Conservation (phyloP, 768 basidiomycete species). For the Psilocybe cyanescens region DNA sequence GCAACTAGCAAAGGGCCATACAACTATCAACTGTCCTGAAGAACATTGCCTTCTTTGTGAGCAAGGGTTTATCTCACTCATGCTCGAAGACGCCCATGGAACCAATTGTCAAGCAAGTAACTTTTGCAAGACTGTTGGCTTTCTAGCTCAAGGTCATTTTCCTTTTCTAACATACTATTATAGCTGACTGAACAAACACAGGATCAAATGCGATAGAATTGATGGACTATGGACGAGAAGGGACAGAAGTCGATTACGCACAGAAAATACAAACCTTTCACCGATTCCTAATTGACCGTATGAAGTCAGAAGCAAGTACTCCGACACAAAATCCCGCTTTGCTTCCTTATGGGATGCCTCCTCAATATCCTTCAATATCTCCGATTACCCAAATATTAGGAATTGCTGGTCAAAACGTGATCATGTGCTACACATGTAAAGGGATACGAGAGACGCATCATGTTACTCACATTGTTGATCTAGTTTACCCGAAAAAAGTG, state of each 20-base stretch:
- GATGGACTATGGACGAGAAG: slow-evolving; percentile 84
- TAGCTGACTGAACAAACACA: slow-evolving; percentile 25
- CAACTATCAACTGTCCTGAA: slow-evolving; percentile 82
- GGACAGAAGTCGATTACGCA: slow-evolving; percentile 74
- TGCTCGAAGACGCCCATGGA: slow-evolving; percentile 94
- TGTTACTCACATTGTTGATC: slow-evolving; percentile 82
- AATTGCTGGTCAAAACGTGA: slow-evolving; percentile 75
- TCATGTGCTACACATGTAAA: slow-evolving; percentile 78
- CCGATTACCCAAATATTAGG: slow-evolving; percentile 89
- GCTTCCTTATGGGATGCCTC: slow-evolving; percentile 24
- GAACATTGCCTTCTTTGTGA: slow-evolving; percentile 97
- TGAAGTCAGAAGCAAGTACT: slow-evolving; percentile 73
- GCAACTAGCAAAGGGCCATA: slow-evolving; percentile 86
- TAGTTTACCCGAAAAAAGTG: slow-evolving; percentile 87
- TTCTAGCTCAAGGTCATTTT: slow-evolving; percentile 77
- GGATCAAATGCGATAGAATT: slow-evolving; percentile 83
- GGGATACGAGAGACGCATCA: slow-evolving; percentile 74
- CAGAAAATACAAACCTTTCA: slow-evolving; percentile 95
- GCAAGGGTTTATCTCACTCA: slow-evolving; percentile 90
- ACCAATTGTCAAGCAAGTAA: slow-evolving; percentile 97
- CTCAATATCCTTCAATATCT: slow-evolving; percentile 48
- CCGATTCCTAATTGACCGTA: slow-evolving; percentile 87
- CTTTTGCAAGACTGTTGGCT: slow-evolving; percentile 92
- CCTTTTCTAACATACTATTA: neutral
- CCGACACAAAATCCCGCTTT: slow-evolving; percentile 63